A percentile compares a stretch with the other conserved stretches of the same genome.
Evolutionary conservation across 768 basidiomycete genomes (phyloP).

Genomic region (Termitomyces titanicus): DNA sequence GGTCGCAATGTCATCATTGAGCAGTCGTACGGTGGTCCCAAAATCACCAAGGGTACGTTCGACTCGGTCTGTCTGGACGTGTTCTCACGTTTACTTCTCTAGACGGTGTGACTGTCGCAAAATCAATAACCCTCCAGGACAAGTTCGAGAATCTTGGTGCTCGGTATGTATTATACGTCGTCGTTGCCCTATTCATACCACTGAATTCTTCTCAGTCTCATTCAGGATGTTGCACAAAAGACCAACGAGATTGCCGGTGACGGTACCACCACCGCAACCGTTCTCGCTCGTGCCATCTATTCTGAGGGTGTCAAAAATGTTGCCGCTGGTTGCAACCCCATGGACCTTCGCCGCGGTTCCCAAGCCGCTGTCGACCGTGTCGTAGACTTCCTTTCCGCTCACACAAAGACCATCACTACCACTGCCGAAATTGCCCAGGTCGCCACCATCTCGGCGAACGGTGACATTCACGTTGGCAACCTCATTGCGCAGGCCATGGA

Average conservation of each 20-base stretch:
- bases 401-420: constrained; percentile 94
- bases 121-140: constrained; percentile 91
- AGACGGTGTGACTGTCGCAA: constrained; percentile 99
- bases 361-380: constrained; percentile 97
- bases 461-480: constrained; percentile 85
- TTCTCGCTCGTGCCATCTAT: constrained; percentile 96
- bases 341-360: constrained; percentile 98
- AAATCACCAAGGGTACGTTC: constrained; percentile 88
- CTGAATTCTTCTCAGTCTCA: constrained; percentile 48
- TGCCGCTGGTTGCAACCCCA: constrained; percentile 98
- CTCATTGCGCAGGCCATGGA: constrained; percentile 99
- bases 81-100: constrained; percentile 6
- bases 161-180: constrained; percentile 53
- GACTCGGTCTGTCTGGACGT: not conserved
- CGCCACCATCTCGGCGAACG: constrained; percentile 87
- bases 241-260: constrained; percentile 98
- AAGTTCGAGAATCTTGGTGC: constrained; percentile 99
- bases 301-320: constrained; percentile 99
- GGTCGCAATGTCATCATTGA: constrained; percentile 99
- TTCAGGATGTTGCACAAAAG: constrained; percentile 95
- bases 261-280: constrained; percentile 97
- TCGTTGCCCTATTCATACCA: not conserved
- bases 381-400: constrained; percentile 81
- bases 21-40: constrained; percentile 83
- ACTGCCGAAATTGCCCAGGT: constrained; percentile 98